Evolutionary conservation across 352 stramenopile species (phyloP), one percentile per base, ranked within the genome.

Genomic region (Pythium sukuiense): DNA sequence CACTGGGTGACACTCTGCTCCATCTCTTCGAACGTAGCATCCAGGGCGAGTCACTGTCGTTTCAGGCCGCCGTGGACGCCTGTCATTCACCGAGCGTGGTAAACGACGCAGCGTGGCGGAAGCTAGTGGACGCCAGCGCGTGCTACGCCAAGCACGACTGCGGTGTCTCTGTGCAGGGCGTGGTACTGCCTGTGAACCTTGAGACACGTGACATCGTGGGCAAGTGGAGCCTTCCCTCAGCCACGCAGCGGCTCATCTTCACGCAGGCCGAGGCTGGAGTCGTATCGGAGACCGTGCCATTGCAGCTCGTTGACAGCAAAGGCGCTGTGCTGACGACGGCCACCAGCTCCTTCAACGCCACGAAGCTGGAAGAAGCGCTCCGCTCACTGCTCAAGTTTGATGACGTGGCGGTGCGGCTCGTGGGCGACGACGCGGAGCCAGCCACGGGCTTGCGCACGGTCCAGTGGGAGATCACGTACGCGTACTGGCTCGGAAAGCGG

Each of bases 81-180:
- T 89, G 80, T 52, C 61, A 77, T 49, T 46, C 63, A 14, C 20
- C 45, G 30, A 30, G 70, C 7, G 55, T 73, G 39, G 74, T 77
- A 18, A 80, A 70, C n/a, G 45, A 63, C 6, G 27, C 64, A 2
- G 76, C 71, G 27, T 87, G 80, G 80, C 67, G 72, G 1, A 73
- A 76, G 61, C 71, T 89, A n/a, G 72, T 85, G 24, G 74, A 73
- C 11, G 80, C 80, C 0, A 86, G 78, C 29, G 78, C 78, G 32
- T 89, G 80, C 48, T 86, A 79, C 59, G 83, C 76, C 29, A 71
- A 72, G 18, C 57, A 61, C 26, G 48, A 63, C 4, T 89, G 80
- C 48, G 69, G 72, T 29, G 58, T 89, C 9, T 80, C 70, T 12
- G 65, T 86, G 32, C 62, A 73, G 11, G 61, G 63, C 48, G 55